Conservation (phyloP, 768 basidiomycete species). For the Phylloporus sp. region DNA sequence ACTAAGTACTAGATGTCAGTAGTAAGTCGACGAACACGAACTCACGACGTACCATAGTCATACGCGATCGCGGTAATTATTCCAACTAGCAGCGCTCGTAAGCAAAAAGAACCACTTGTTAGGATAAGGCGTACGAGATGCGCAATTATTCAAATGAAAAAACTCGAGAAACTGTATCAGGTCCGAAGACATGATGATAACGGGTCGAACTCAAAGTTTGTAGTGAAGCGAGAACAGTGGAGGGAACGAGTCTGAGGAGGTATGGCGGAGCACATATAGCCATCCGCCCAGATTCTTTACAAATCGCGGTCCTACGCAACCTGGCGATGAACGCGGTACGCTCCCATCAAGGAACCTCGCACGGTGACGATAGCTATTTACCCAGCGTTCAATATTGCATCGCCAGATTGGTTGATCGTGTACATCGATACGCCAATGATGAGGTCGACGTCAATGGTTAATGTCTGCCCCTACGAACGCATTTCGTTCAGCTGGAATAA, state of each 20-base stretch:
- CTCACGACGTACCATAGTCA: slow-evolving; percentile 7
- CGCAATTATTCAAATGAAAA: slow-evolving; percentile 5
- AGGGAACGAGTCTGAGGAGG: too few relatives aligned
- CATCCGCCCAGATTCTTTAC: neutral
- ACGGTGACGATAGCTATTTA: too few relatives aligned
- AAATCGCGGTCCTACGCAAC: neutral
- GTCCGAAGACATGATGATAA: slow-evolving; percentile 1
- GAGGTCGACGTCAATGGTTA: too few relatives aligned
- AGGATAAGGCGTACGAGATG: neutral
- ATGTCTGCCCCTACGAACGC: too few relatives aligned
- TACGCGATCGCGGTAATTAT: neutral
- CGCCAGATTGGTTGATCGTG: too few relatives aligned
- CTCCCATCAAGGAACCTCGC: too few relatives aligned
- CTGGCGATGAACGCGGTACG: neutral
- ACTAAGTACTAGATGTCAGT: neutral
- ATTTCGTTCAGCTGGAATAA: too few relatives aligned
- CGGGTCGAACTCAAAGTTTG: neutral
- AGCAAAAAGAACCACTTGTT: neutral
- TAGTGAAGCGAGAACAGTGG: neutral
- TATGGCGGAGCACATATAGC: too few relatives aligned
- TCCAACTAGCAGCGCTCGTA: neutral
- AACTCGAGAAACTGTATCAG: neutral
- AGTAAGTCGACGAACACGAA: neutral
- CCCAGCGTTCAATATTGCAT: too few relatives aligned
- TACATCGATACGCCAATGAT: too few relatives aligned